Base-by-base conservation (phyloP, 805 yeast genomes). In the Suhomyces sp. region DNA sequence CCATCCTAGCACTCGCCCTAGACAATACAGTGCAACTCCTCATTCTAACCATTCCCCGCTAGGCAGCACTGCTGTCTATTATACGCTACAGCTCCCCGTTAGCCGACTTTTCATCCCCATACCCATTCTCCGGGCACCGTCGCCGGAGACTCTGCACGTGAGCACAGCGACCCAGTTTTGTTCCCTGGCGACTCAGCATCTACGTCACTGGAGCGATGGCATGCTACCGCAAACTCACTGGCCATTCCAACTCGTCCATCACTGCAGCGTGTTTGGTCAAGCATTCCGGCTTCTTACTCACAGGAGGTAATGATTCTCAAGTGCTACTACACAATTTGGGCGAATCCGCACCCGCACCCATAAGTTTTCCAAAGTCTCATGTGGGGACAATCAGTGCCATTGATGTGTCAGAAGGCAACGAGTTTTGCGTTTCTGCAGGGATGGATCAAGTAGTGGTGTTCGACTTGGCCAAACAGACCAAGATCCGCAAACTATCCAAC, bases 301-400 rank as follows among this genome's bases (percentile, higher is more conserved):
- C 66, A 6, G 66, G 67, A n/a, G 64, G 66, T 38, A 58, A 57
- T 50, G 68, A 62, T 41, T 47, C 47, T 26, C 46, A 46, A 17
- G 52, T 63, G 46, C 57, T 59, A 40, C 51, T 65, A 24, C 56
- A 55, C 46, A 56, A 59, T 49, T 13, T 46, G 41, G 38, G 48
- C 6, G 19, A 40, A 19, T 7, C 33, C 46, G 27, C 44, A 35
- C 22, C 40, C 47, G 45, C 44, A 19, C 15, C 58, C 5, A 49
- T 49, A 10, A 45, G 31, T 5, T 56, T 62, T 19, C 63, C 65
- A 12, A 59, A 57, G 45, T 50, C 55, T 26, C 66, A 61, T 54
- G 54, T 54, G 35, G 50, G 50, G 22, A 24, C 65, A 31, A 53
- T 65, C 47, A 63, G 61, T 50, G 51, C 60, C 36, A 48, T 64